Evolutionary conservation across 108 stramenopile species (phyloP).

Genomic region (Pseudonitzschia pungens): DNA sequence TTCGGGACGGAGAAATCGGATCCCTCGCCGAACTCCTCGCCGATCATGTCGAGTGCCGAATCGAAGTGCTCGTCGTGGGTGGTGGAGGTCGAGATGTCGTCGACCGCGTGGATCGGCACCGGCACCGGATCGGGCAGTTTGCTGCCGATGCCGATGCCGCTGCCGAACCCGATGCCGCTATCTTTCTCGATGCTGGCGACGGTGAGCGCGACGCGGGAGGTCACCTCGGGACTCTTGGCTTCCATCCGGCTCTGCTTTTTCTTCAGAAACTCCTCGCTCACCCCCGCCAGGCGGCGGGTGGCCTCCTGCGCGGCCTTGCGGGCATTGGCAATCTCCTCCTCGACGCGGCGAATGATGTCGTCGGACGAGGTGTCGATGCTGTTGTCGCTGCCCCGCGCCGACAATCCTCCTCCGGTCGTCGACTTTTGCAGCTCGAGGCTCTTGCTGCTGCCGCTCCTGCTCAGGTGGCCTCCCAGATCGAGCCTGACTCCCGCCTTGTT

Average conservation of each 20-base stretch:
- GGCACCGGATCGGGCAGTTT: too few species aligned
- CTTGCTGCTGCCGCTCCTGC: too few species aligned
- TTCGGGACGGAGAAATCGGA: not conserved
- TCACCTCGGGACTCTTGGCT: too few species aligned
- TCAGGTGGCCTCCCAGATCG: too few species aligned
- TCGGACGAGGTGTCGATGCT: constrained; percentile 32
- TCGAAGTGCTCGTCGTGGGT: constrained; percentile 4
- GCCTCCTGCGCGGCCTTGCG: constrained; percentile 32
- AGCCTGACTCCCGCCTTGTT: too few species aligned
- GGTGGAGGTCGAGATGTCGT: not conserved
- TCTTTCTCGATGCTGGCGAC: too few species aligned
- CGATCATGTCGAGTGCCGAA: not conserved
- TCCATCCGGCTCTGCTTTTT: not conserved
- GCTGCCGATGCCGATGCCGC: not conserved
- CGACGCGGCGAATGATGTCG: constrained; percentile 45
- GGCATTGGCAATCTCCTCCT: constrained; percentile 56
- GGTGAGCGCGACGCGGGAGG: too few species aligned
- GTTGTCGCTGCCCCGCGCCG: too few species aligned
- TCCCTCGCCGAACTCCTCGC: constrained; percentile 2
- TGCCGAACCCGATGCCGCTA: not conserved
- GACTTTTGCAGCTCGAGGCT: too few species aligned
- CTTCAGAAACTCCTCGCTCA: constrained; percentile 18
- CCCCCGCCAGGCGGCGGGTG: constrained; percentile 29
- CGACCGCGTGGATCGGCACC: too few species aligned
- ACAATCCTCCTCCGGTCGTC: too few species aligned